Evolutionary conservation across 2,329 filamentous ascomycete species (phyloP).

Genomic region (Diaporthe capsici): DNA sequence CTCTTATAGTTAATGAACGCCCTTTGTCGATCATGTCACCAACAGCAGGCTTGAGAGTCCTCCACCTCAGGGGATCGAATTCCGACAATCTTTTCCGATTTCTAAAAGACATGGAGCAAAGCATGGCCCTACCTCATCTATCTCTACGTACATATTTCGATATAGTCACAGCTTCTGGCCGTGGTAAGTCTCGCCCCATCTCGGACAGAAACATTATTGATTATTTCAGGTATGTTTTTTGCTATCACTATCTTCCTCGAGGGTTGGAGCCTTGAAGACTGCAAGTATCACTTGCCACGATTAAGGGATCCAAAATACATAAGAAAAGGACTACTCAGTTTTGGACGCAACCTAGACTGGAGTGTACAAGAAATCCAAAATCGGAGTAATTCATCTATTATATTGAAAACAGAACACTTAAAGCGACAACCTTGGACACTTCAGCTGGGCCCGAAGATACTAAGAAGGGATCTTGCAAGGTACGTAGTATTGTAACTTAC

Average conservation of each 20-base stretch:
- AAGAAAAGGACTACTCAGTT: not conserved
- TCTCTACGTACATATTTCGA: not conserved
- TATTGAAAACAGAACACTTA: not conserved
- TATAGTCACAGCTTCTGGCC: not conserved
- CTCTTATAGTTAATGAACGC: no score
- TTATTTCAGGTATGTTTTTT: constrained; percentile 5
- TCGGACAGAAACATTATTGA: not conserved
- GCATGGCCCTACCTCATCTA: not conserved
- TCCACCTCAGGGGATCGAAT: not conserved
- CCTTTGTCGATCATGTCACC: not conserved
- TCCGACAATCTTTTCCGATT: not conserved
- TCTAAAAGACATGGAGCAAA: not conserved
- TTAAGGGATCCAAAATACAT: not conserved
- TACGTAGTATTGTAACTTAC: not conserved
- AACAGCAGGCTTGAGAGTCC: not conserved
- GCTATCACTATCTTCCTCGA: constrained; percentile 6
- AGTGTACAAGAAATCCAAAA: not conserved
- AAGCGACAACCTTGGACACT: not conserved
- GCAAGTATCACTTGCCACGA: not conserved
- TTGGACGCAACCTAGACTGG: not conserved
- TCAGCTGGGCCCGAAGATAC: not conserved
- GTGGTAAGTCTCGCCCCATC: not conserved
- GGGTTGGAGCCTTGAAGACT: not conserved
- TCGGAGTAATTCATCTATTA: not conserved
- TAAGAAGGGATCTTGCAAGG: not conserved